Evolutionary conservation across 768 basidiomycete genomes (phyloP), one percentile per base, ranked within the genome.

Genomic region (Erythrobasidium yunnanense): DNA sequence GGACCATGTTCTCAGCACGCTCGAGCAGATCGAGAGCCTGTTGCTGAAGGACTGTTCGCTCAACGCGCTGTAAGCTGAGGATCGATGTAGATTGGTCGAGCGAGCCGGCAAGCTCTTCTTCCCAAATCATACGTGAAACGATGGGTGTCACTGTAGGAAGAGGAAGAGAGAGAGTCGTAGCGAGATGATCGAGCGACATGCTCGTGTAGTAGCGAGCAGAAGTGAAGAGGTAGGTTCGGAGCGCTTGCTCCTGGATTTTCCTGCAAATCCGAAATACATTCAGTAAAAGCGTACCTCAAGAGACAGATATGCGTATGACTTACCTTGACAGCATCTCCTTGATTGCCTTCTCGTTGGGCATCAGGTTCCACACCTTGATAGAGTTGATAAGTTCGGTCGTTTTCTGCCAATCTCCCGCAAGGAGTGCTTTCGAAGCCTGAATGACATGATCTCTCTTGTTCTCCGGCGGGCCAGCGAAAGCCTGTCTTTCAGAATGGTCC

Each of bases 51-150:
- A 88, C 86, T 17, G 87, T 85, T 35, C 88, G 81, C 71, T 96
- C 92, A 65, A 90, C 83, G 63, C 90, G 85, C 74, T 97, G 90
- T 81, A 97, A 91, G 50, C 93, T 85, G 63, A 99, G 82, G 46
- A 93, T 90, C 35, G 85, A 86, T 23, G 85, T 85, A 18, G 88
- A 85, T 74, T 88, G 90, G 75, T 97, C 95, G 60, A 97, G 80
- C 17, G 91, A 92, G 1, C 93, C 95, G 6, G 74, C 65, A 11
- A 99, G 80, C 74, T 96, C 91, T 73, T 96, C 95, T 73, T 82
- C 90, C 90, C 92, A 96, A 72, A 97, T 95, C 95, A 99, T 96
- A 77, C 91, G 89, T 27, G 89, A 92, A 42, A 96, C 87, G 70
- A 95, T 84, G 13, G 90, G 90, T 6, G 86, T 90, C 2, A 96